Base-by-base conservation (phyloP, 2,329 filamentous ascomycete species). In the Emmonsiellopsis sp. region DNA sequence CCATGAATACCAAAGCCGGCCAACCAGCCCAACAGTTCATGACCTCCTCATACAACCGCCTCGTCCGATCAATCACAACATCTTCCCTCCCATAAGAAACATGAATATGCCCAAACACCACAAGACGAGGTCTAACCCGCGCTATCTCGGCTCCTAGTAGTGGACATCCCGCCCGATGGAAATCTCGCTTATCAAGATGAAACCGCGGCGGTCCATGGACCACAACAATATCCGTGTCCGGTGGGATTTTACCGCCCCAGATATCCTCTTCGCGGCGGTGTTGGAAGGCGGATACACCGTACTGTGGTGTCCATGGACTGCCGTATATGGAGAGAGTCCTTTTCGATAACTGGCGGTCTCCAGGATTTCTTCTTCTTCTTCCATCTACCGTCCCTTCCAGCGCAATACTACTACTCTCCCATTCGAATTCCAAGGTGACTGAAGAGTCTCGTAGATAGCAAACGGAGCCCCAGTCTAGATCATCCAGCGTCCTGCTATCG, bases 21-120 rank as follows among this genome's bases (percentile, higher is more conserved):
- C 42, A 47, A 8, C 11, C 50, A 10, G 26, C 41, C 40, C 50
- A 52, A 26, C 5, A 16, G 40, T 47, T 52, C 31, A 52, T 45
- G 35, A 56, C 20, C 34, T 44, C 51, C 10, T 45, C 35, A 34
- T 56, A 49, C 9, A 41, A 16, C 16, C 41, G 4, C 42, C 49
- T 43, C 20, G 53, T 48, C 4, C 41, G 15, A 31, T 56, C 49
- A 56, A 56, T 45, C 6, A 54, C 48, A 10, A 54, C 55, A 34
- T 53, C 50, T 20, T 57, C 38, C 13, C 51, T 16, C 26, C 49
- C 55, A 51, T 57, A 63, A 13, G 59, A 59, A 10, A 48, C 56
- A 52, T 63, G 63, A 30, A 65, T 59, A 54, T 64, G 61, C 4
- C 59, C 61, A 54, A 61, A 65, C 13, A 64, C 57, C 37, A 61